Base-by-base conservation (phyloP, 2,329 filamentous ascomycete genomes). In the Tympanopsis confertula region DNA sequence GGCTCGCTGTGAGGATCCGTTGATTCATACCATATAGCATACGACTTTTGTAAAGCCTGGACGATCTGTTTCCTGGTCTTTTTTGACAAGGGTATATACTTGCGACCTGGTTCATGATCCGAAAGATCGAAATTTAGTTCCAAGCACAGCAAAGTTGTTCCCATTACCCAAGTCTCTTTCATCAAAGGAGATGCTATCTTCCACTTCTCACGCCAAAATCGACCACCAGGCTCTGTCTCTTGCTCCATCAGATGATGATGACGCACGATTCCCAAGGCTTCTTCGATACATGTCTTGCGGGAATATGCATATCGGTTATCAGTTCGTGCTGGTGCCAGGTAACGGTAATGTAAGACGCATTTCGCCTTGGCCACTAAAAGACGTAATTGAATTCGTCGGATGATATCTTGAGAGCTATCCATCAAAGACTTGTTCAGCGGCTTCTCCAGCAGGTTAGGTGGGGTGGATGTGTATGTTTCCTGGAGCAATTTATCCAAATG, bases 321-420 rank as follows among this genome's bases (percentile, higher is more conserved):
- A 3, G 44, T 35, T 4, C 41, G 37, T 5, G 42, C 38, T 5
- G 41, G 13, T 3, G 43, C 26, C 3, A 56, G 38, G 36, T 50
- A 56, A 3, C 46, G 47, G 12, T 51, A 43, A 38, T 57, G 56
- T 14, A 58, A 47, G 37, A 55, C 50, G 7, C 56, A 40, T 18
- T 52, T 46, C 1, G 49, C 50, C 20, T 51, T 55, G 36, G 49
- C 46, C 32, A 52, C 47, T 32, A 51, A 47, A 38, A 52, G 49
- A 15, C 46, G 39, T 14, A 55, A 45, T 26, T 50, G 51, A 2
- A 54, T 42, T 4, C 54, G 46, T 7, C 48, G 42, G 20, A 54
- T 46, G 13, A 57, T 47, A 5, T 47, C 38, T 15, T 47, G 41
- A 2, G 53, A 42, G 1, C 49, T 35, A 22, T 54, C 54, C 5